Percentiles rank a stretch among this genome's conserved stretches.
These are phyloP conservation scores for Naganishia sp. DNA, from an alignment of 1,284 basidiomycete genomes.

Conservation along the genomic window DNA sequence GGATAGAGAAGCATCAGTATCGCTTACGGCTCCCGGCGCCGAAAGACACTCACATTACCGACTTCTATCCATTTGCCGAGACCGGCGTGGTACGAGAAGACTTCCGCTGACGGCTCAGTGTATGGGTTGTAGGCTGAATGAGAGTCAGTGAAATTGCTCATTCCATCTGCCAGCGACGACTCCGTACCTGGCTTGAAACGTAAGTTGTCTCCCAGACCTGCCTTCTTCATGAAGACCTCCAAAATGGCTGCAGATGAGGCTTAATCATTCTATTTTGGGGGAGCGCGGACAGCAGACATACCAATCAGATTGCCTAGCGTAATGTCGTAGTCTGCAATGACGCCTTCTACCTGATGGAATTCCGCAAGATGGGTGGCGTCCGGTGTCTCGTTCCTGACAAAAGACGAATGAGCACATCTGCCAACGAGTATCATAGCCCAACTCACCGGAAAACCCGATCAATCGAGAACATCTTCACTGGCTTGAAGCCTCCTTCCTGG, in stretches of 20 bases:
- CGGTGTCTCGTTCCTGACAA: constrained; percentile 85
- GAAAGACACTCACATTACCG: constrained; percentile 54
- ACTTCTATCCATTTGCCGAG: constrained; percentile 94
- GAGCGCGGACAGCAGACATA: constrained; percentile 49
- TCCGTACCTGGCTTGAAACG: constrained; percentile 78
- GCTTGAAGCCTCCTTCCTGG: constrained; percentile 77
- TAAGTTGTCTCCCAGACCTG: constrained; percentile 82
- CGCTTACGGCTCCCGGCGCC: neutral
- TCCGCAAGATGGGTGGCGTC: constrained; percentile 99
- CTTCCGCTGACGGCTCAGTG: constrained; percentile 97
- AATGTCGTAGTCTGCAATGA: constrained; percentile 90
- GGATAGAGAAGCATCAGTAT: constrained; percentile 58
- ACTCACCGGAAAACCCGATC: constrained; percentile 81
- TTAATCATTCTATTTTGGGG: neutral
- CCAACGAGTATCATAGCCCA: neutral
- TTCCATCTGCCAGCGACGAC: constrained; percentile 67
- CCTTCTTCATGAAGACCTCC: constrained; percentile 97
- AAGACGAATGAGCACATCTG: neutral
- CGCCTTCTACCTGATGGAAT: constrained; percentile 99
- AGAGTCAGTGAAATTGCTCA: neutral
- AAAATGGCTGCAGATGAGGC: constrained; percentile 72
- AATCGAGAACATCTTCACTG: constrained; percentile 96
- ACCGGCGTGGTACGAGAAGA: constrained; percentile 96
- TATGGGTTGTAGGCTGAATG: constrained; percentile 63
- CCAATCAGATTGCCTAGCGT: constrained; percentile 98